Evolutionary conservation across 2,329 filamentous ascomycete species (phyloP), one percentile per base, ranked within the genome.

Genomic region (Aspergillus sp.): DNA sequence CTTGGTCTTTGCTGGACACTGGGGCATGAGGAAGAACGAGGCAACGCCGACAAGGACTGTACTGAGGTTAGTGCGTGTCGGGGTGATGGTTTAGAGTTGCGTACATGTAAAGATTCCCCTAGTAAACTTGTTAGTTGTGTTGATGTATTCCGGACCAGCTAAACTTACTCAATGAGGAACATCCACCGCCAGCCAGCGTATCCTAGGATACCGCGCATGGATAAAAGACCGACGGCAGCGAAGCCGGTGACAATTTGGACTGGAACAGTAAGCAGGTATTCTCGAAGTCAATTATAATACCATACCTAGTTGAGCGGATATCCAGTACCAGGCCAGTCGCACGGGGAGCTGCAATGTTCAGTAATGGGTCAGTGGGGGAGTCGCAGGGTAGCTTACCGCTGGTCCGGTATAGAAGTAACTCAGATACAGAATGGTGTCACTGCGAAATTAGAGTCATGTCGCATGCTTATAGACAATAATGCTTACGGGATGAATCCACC

Each of bases 361-460:
- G 27, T 31, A 4, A 11, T 0, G 27, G 8, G 9, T 1, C 9
- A 31, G 9, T 31, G 2, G 8, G 4, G 8, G 8, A 27, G 27
- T 1, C 1, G 8, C 27, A 31, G 27, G 87, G 85, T 0, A 90
- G 76, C 68, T 90, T 88, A 49, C 79, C 78, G 3, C 82, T 81
- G 46, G 33, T 2, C 47, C 33, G 2, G 83, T 91, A 73, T 90
- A 91, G 67, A 87, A 91, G 68, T 91, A 90, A 3, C 83, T 86
- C 4, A 90, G 76, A 70, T 86, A 91, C 0, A 76, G 64, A 6
- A 77, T 58, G 15, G 84, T 84, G 58, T 86, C 84, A 0, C 46
- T 48, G 25, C 8, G 7, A 4, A n/a, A n/a, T 48, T 48, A 48
- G 15, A 33, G 3, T 12, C 21, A 6, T 12, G 9, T 1, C 9